A percentile compares a stretch with the other conserved stretches of the same genome.
phyloP scores from a whole-genome alignment of 2,329 filamentous ascomycete genomes.

The Talaromyces sp. region DNA sequence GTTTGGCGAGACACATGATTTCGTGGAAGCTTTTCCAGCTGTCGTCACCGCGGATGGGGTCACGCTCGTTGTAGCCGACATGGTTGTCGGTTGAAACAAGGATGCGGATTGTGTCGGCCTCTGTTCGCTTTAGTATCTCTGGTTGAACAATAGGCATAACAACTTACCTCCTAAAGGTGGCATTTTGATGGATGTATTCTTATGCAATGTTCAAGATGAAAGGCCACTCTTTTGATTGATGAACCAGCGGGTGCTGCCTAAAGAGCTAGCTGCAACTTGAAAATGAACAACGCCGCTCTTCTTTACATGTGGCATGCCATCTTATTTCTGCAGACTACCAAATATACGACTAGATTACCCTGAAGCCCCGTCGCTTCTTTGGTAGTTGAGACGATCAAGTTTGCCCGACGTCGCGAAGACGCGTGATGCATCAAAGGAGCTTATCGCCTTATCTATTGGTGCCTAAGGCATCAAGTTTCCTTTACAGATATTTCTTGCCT shows the following conservation, averaged over 20 bases:
- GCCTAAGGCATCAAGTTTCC: not conserved
- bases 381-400: not conserved
- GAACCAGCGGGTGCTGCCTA: constrained; percentile 11
- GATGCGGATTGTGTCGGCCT: constrained; percentile 84
- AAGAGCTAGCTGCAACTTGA: not conserved
- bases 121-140: constrained; percentile 29
- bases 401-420: not conserved
- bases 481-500: not conserved
- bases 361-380: not conserved
- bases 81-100: constrained; percentile 95
- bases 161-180: constrained; percentile 13
- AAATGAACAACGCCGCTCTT: not conserved
- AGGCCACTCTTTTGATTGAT: not conserved
- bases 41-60: constrained; percentile 91
- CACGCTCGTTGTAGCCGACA: constrained; percentile 93
- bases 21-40: constrained; percentile 97
- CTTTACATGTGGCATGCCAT: not conserved
- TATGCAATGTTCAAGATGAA: not conserved
- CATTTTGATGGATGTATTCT: not conserved
- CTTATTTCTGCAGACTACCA: too few species aligned
- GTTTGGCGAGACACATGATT: constrained; percentile 81
- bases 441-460: constrained; percentile 3
- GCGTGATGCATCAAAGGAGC: constrained; percentile 2
- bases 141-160: not conserved
- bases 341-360: not conserved